These are phyloP conservation scores for Gracilariopsis chorda DNA, from an alignment of 23 red algal species.

Conservation along the genomic window DNA sequence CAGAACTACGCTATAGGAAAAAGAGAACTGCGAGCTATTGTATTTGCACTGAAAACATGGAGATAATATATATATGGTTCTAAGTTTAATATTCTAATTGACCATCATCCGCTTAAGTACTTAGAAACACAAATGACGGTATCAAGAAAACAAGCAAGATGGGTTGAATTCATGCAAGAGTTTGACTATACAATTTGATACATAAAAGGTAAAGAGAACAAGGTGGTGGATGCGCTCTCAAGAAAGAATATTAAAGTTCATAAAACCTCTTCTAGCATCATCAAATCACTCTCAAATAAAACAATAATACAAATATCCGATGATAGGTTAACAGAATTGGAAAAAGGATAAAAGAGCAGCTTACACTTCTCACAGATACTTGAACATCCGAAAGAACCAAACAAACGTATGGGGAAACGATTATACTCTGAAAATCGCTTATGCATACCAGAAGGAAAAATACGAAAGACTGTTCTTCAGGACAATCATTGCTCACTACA, in stretches of 20 bases:
- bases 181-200: constrained; percentile 26
- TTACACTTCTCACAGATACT: not conserved
- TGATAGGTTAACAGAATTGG: not conserved
- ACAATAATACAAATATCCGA: not conserved
- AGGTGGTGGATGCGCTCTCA: constrained; percentile 29
- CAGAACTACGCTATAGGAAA: constrained; percentile 22
- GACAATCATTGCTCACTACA: constrained; percentile 2
- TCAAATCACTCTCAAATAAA: not conserved
- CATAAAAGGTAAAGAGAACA: constrained; percentile 26
- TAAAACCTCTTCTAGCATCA: not conserved
- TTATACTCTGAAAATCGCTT: constrained; percentile 7
- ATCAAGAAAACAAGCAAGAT: not conserved
- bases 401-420: not conserved
- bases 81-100: not conserved
- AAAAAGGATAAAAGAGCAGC: not conserved
- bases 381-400: not conserved
- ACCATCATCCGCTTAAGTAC: constrained; percentile 26
- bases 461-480: not conserved
- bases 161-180: not conserved
- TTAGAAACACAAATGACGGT: constrained; percentile 7
- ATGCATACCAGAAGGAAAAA: constrained; percentile 15
- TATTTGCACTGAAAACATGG: constrained; percentile 1
- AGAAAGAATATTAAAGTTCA: not conserved
- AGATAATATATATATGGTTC: constrained; percentile 44
- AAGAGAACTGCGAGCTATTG: constrained; percentile 21